A percentile compares a stretch with the other conserved stretches of the same genome.
phyloP scores from a whole-genome alignment of 2,329 filamentous ascomycete genomes.

The Coccinonectria pachysandricola region DNA sequence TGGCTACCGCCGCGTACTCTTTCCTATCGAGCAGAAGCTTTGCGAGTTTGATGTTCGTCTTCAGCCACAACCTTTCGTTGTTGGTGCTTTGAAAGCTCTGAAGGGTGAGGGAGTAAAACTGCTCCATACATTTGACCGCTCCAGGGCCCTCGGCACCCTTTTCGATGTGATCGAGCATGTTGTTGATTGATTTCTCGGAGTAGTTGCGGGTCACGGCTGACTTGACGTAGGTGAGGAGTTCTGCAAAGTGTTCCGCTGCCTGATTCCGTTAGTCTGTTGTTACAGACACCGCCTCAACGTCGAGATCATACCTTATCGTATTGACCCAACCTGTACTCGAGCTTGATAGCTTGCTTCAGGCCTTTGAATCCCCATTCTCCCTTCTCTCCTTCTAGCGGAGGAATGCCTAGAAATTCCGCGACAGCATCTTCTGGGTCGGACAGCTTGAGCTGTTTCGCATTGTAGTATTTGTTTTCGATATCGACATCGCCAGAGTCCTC shows the following conservation, averaged over 20 bases:
- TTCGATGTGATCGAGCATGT: conserved; percentile 96
- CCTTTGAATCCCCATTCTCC: conserved; percentile 99
- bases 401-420: conserved; percentile 83
- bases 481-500: conserved; percentile 82
- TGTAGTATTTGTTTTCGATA: conserved; percentile 99
- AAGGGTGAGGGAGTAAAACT: conserved; percentile 89
- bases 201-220: conserved; percentile 96
- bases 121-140: conserved; percentile 72
- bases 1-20: conserved; percentile 69
- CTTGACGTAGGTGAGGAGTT: conserved; percentile 95
- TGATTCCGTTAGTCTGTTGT: no score
- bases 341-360: conserved; percentile 93
- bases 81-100: conserved; percentile 95
- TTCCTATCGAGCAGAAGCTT: conserved; percentile 86
- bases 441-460: conserved; percentile 91
- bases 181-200: conserved; percentile 98
- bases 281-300: no score
- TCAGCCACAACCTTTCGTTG: conserved; percentile 93
- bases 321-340: conserved; percentile 85
- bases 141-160: conserved; percentile 67
- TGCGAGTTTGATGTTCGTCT: conserved; percentile 95
- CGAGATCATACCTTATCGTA: conserved; percentile 70
- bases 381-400: conserved; percentile 76
- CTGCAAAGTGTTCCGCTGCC: conserved; percentile 86
- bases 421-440: conserved; percentile 82